Conservation (phyloP, 2,329 filamentous ascomycete species). For the Pseudogymnoascus sp. region DNA sequence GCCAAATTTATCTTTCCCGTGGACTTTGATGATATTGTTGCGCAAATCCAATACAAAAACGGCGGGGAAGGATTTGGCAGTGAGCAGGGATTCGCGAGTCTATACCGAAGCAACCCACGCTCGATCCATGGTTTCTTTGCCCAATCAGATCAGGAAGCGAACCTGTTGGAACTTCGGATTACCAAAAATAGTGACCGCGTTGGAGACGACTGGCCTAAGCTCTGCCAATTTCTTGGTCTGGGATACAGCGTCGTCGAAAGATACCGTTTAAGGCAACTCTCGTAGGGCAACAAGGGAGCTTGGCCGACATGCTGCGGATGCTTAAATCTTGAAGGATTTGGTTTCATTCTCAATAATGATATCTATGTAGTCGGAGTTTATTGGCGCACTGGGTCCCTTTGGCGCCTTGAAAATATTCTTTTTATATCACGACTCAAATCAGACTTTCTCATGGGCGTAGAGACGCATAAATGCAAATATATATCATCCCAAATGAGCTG, state of each 20-base stretch:
- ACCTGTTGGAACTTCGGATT: not conserved
- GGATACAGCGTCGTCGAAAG: not conserved
- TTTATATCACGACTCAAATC: not conserved
- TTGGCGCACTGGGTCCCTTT: not conserved
- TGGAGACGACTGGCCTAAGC: not conserved
- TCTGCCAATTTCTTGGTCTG: not conserved
- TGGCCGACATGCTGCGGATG: not conserved
- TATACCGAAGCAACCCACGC: not conserved
- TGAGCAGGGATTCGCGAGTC: not conserved
- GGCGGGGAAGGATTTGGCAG: not conserved
- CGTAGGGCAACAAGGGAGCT: not conserved
- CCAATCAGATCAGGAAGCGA: not conserved
- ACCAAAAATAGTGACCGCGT: not conserved
- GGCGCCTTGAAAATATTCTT: not conserved
- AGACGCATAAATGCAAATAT: not conserved
- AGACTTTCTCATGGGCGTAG: not conserved
- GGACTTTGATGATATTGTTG: not conserved
- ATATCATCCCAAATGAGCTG: not conserved
- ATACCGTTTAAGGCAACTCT: not conserved
- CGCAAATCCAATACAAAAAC: not conserved
- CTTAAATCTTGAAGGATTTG: not conserved
- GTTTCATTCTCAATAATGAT: not conserved
- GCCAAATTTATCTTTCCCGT: not conserved
- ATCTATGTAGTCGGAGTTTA: not conserved
- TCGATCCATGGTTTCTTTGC: not conserved